Percentiles rank a stretch among this genome's conserved stretches.
These are phyloP conservation scores for Guadua angustifolia DNA, from an alignment of 176 grass and related monocot species.

Conservation along the genomic window DNA sequence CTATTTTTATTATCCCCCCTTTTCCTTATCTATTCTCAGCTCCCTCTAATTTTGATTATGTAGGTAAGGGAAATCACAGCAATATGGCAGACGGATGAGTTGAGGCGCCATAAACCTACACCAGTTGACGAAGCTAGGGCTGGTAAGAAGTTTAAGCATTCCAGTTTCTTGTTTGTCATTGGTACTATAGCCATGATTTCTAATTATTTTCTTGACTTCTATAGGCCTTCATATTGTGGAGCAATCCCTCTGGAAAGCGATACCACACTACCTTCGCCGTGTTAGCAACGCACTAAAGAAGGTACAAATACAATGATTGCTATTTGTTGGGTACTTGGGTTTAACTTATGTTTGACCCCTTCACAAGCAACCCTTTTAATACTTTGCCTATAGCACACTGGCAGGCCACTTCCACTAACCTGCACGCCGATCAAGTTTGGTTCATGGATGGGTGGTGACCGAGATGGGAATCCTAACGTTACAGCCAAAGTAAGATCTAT, in stretches of 20 bases:
- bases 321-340: not conserved
- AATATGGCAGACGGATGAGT: slow-evolving; percentile 95
- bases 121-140: slow-evolving; percentile 95
- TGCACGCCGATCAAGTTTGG: slow-evolving; percentile 96
- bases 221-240: slow-evolving; percentile 95
- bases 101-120: slow-evolving; percentile 93
- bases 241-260: slow-evolving; percentile 95
- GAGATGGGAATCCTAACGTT: slow-evolving; percentile 94
- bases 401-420: slow-evolving; percentile 84
- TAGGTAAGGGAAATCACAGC: slow-evolving; percentile 89
- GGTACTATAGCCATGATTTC: not conserved
- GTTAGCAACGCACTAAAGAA: slow-evolving; percentile 93
- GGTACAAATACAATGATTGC: slow-evolving; percentile 47
- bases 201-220: slow-evolving; percentile 12
- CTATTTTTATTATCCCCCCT: not conserved
- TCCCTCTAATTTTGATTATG: slow-evolving; percentile 16
- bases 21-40: slow-evolving; percentile 6
- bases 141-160: slow-evolving; percentile 54
- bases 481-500: slow-evolving; percentile 79
- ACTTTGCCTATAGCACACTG: slow-evolving; percentile 66
- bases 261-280: slow-evolving; percentile 91
- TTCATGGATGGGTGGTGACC: slow-evolving; percentile 97
- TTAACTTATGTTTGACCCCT: slow-evolving; percentile 19
- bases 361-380: slow-evolving; percentile 1
- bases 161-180: slow-evolving; percentile 3